Evolutionary conservation across 192 early-diverging fungal genomes (phyloP).

Genomic region (Pilaira anomala): DNA sequence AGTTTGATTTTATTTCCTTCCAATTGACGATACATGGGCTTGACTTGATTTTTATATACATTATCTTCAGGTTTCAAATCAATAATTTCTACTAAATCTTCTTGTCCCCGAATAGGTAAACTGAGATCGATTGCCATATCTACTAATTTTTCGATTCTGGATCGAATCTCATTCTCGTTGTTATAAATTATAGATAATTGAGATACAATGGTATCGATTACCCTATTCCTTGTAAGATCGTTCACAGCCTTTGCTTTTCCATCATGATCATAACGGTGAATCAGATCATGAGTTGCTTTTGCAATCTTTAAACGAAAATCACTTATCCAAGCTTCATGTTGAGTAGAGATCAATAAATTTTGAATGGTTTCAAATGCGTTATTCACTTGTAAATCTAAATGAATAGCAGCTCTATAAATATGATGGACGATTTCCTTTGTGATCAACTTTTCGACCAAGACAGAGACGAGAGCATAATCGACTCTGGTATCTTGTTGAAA

Average conservation of each 20-base stretch:
- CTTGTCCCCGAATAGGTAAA: slow-evolving; percentile 6
- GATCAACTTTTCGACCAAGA: slow-evolving; percentile 6
- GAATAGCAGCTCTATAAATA: background rate
- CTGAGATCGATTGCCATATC: slow-evolving; percentile 10
- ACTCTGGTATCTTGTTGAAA: background rate
- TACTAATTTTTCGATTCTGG: background rate
- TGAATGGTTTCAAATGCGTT: background rate
- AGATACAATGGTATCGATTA: background rate
- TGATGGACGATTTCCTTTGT: background rate
- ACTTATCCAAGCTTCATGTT: background rate
- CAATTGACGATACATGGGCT: background rate
- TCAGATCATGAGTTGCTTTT: background rate
- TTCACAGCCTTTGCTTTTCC: background rate
- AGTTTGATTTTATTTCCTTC: background rate
- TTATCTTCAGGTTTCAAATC: background rate
- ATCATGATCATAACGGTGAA: background rate
- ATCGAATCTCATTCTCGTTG: background rate
- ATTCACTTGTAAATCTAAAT: background rate
- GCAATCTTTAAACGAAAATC: slow-evolving; percentile 2
- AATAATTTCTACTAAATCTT: background rate
- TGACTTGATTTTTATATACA: slow-evolving; percentile 2
- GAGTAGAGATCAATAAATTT: background rate
- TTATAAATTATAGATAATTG: background rate
- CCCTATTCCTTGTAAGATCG: background rate
- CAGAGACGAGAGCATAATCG: slow-evolving; percentile 6